Conservation (phyloP, 129 eudicot genomes). For the Silybum marianum region DNA sequence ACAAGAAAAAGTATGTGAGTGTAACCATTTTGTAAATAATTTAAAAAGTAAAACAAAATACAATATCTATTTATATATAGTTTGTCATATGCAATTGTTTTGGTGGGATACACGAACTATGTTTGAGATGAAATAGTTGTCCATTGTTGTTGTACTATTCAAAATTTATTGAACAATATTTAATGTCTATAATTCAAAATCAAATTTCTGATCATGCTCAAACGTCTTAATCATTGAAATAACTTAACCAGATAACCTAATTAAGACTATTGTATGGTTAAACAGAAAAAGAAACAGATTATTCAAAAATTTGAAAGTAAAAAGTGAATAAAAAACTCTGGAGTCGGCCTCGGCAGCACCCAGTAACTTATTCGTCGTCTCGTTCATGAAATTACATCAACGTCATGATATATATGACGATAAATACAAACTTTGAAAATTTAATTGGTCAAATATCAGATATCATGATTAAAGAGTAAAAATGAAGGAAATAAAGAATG, state of each 20-base stretch:
- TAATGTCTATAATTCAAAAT: background rate
- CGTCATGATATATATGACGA: background rate
- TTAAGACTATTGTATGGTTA: background rate
- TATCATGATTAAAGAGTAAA: background rate
- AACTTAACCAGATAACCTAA: background rate
- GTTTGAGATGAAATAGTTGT: background rate
- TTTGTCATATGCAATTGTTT: slow-evolving; percentile 4
- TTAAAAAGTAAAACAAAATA: background rate
- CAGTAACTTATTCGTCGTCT: slow-evolving; percentile 3
- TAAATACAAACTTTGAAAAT: background rate
- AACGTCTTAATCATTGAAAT: background rate
- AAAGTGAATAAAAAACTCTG: background rate
- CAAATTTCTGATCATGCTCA: background rate
- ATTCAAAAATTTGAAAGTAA: background rate
- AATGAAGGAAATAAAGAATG: background rate
- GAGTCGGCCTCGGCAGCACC: background rate
- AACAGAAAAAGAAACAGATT: background rate
- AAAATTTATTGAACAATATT: background rate
- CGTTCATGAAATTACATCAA: background rate
- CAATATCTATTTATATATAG: background rate
- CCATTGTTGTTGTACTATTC: background rate
- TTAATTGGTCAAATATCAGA: background rate
- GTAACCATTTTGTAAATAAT: background rate
- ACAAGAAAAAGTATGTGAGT: background rate
- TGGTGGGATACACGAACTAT: background rate